Conservation (phyloP, 306 rosid genomes). For the Pueraria montana region DNA sequence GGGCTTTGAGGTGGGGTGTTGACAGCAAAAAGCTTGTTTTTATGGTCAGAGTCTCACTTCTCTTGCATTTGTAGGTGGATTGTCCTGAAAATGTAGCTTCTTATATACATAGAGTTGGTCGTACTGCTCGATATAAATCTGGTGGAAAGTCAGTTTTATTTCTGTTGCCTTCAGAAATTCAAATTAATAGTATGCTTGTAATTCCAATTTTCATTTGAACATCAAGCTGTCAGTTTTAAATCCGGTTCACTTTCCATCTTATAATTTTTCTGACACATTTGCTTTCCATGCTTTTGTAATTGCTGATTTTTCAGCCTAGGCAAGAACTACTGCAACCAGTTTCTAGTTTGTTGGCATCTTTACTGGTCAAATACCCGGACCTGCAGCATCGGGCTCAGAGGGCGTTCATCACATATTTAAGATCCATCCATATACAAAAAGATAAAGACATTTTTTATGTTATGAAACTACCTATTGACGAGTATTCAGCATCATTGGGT, state of each 20-base stretch:
- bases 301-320: constrained; percentile 72
- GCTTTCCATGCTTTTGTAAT: constrained; percentile 43
- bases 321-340: constrained; percentile 73
- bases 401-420: constrained; percentile 80
- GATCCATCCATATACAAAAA: constrained; percentile 77
- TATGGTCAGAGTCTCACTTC: constrained; percentile 26
- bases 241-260: background rate
- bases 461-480: constrained; percentile 74
- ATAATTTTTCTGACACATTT: constrained; percentile 23
- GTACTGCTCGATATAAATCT: constrained; percentile 89
- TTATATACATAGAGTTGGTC: constrained; percentile 97
- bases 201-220: constrained; percentile 34
- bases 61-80: constrained; percentile 68
- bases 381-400: constrained; percentile 78
- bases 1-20: background rate
- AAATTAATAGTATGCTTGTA: background rate
- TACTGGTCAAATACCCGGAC: constrained; percentile 83
- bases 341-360: constrained; percentile 76
- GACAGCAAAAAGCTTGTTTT: constrained; percentile 23
- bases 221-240: constrained; percentile 1
- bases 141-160: constrained; percentile 84
- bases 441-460: constrained; percentile 91
- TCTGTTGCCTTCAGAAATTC: constrained; percentile 79
- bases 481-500: constrained; percentile 86
- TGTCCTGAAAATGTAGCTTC: constrained; percentile 91